Percentiles rank a stretch among this genome's conserved stretches.
phyloP scores from a whole-genome alignment of 371 early-diverging fungal species.

The Nematocida sp. region DNA sequence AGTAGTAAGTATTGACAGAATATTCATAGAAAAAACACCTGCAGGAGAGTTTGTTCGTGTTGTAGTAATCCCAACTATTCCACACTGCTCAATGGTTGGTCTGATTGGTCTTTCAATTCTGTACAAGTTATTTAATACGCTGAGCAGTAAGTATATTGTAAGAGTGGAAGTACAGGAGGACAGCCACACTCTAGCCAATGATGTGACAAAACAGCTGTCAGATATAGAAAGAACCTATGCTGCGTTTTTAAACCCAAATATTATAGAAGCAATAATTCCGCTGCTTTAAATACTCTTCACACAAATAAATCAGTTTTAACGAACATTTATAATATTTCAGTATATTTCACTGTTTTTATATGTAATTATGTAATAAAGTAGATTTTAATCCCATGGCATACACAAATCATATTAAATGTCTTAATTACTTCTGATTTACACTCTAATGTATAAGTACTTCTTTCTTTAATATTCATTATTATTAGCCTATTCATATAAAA shows the following conservation, averaged over 20 bases:
- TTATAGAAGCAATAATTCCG: conserved; percentile 56
- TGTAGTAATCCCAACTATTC: conserved; percentile 88
- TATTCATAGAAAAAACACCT: conserved; percentile 41
- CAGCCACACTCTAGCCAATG: conserved; percentile 86
- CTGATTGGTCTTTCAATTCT: conserved; percentile 94
- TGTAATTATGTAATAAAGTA: too few species aligned
- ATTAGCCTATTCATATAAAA: too few species aligned
- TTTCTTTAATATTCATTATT: too few species aligned
- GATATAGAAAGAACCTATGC: conserved; percentile 98
- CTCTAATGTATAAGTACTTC: too few species aligned
- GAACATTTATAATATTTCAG: too few species aligned
- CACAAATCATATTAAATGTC: too few species aligned
- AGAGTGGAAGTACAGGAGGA: conserved; percentile 76
- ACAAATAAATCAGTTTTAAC: neutral
- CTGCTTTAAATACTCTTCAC: neutral
- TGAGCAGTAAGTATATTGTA: conserved; percentile 82
- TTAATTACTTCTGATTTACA: too few species aligned
- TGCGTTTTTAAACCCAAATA: conserved; percentile 80
- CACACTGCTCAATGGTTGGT: conserved; percentile 98
- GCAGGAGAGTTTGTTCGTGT: conserved; percentile 40
- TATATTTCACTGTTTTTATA: too few species aligned
- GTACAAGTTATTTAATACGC: conserved; percentile 78
- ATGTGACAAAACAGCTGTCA: conserved; percentile 91
- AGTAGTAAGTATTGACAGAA: conserved; percentile 59
- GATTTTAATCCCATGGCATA: neutral